These are phyloP conservation scores for Cystofilobasidium bisporidii DNA, from an alignment of 768 basidiomycete genomes.

Conservation along the genomic window DNA sequence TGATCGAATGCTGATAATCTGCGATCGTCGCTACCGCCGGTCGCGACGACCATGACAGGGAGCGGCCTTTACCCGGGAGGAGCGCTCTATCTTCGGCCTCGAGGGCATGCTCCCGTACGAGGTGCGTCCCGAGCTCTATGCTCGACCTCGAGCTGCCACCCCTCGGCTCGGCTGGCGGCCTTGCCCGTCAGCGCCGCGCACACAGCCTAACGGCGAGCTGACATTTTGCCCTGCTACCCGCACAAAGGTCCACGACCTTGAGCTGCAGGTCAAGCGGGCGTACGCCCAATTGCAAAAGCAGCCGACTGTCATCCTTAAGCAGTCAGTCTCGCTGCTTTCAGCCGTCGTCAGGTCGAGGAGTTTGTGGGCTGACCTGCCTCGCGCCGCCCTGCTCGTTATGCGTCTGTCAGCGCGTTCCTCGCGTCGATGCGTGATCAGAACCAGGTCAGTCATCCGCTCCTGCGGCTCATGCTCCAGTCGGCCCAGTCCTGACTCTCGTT, in stretches of 20 bases:
- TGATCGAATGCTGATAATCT: not conserved
- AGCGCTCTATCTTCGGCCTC: constrained; percentile 59
- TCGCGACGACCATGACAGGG: no score
- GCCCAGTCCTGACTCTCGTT: no score
- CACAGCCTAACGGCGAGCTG: no score
- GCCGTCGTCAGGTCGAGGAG: no score
- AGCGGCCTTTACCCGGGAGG: constrained; percentile 58
- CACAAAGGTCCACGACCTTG: constrained; percentile 22
- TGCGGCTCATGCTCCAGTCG: no score
- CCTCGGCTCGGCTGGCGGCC: no score
- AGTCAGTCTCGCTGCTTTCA: constrained; percentile 18
- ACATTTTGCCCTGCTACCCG: no score
- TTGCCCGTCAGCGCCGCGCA: no score
- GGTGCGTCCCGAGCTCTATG: constrained; percentile 30
- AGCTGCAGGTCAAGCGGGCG: constrained; percentile 57
- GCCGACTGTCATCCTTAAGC: constrained; percentile 30
- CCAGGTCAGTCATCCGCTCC: no score
- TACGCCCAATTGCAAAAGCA: constrained; percentile 51
- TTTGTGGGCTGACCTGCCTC: not conserved
- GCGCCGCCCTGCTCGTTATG: no score
- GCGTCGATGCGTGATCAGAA: constrained; percentile 60
- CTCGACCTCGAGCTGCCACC: not conserved
- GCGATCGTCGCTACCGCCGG: no score
- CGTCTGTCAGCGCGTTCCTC: constrained; percentile 27
- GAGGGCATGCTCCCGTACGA: constrained; percentile 42